Base-by-base conservation (phyloP, 139 green algal species). In the Chlamydomonas urium region DNA sequence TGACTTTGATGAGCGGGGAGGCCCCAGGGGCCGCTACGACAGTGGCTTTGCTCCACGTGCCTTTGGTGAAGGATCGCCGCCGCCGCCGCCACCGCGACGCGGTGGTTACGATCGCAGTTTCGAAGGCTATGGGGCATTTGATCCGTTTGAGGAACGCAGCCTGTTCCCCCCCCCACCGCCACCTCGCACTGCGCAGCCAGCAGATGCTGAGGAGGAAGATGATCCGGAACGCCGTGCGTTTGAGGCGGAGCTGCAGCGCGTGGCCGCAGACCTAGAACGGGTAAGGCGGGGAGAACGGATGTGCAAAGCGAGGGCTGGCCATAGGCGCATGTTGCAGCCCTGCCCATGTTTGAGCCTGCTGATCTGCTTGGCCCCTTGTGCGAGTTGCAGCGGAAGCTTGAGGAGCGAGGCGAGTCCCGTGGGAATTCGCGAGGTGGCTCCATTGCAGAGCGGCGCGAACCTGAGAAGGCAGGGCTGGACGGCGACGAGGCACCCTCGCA, bases 171-270 rank as follows among this genome's bases (percentile, higher is more conserved):
- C 77, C 0, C 81, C 81, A 0, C 81, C 81, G 38, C 75, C 81
- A 0, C 74, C 74, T 3, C 47, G 63, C 36, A 50, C 10, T 50
- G 42, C 42, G 8, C 42, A 36, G 32, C 47, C 14, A 21, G 56
- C 42, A 50, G 59, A 77, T 38, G 26, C 38, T 17, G 69, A 79
- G 24, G 71, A 79, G 36, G 79, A 80, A 24, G 42, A 34, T 0
- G 79, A 87, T 38, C 50, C 56, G 24, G 86, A 91, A 67, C 59
- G 83, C 3, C 69, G 81, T 37, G 86, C 82, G 19, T 91, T 91
- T 69, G 71, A 85, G 65, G 83, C 81, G 24, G 83, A 91, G 77
- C 73, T 91, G 69, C 75, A 85, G 35, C 67, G 81, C 6, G 67
- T 89, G 28, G 81, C 81, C 21, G 82, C 75, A 31, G 81, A 83